These are phyloP conservation scores for Crucihimalaya himalaica DNA, from an alignment of 345 rosid genomes.

Conservation along the genomic window DNA sequence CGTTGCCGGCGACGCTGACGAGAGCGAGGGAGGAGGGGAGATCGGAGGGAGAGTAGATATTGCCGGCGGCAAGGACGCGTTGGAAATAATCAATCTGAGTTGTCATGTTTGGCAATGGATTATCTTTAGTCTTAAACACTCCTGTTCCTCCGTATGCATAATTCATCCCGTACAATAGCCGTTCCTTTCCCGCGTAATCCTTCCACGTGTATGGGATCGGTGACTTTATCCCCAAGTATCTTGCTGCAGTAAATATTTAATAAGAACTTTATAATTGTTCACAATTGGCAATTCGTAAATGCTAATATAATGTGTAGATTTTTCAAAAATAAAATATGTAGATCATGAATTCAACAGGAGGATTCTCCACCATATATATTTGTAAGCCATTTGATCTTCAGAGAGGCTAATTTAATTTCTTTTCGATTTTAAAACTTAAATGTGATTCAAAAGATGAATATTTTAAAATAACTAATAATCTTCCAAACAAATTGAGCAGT, in stretches of 20 bases:
- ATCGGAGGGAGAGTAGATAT: conserved; percentile 41
- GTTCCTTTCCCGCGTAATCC: conserved; percentile 33
- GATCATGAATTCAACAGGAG: background rate
- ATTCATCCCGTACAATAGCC: conserved; percentile 62
- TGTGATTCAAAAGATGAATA: background rate
- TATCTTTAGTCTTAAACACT: conserved; percentile 53
- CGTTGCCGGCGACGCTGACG: conserved; percentile 72
- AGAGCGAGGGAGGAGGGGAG: conserved; percentile 56
- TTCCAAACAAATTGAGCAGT: background rate
- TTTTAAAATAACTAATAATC: background rate
- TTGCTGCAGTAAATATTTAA: conserved; percentile 46
- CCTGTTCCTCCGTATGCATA: conserved; percentile 88
- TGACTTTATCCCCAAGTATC: conserved; percentile 56
- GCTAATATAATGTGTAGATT: background rate
- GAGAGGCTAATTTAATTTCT: background rate
- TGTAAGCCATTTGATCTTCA: background rate
- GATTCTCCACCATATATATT: background rate
- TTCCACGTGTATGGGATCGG: conserved; percentile 67
- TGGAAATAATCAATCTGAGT: conserved; percentile 65
- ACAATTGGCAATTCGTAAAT: background rate
- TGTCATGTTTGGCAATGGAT: conserved; percentile 64
- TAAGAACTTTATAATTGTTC: background rate
- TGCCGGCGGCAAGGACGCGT: conserved; percentile 41
- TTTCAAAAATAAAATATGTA: background rate
- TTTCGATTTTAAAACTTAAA: background rate